phyloP scores from a whole-genome alignment of 78 protist genomes.

The Dictyostelium brefeldianum region DNA sequence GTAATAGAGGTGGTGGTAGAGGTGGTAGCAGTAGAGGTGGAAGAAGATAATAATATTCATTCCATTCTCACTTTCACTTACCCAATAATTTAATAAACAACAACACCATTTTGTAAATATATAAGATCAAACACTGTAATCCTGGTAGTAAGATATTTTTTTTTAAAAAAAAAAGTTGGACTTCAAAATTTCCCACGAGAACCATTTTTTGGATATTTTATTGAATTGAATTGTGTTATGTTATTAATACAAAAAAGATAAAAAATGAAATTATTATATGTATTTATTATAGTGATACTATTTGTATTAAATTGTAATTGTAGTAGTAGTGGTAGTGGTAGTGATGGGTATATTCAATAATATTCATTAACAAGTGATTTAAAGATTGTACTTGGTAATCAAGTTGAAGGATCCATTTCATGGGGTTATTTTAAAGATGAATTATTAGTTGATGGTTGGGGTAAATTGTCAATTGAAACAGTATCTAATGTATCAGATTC shows the following conservation, averaged over 20 bases:
- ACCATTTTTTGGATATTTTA: neutral
- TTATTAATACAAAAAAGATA: no score
- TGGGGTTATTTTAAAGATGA: slow-evolving; percentile 69
- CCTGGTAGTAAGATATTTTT: no score
- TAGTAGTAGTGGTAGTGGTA: neutral
- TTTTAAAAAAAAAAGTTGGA: no score
- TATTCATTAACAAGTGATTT: slow-evolving; percentile 22
- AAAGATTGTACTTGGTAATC: slow-evolving; percentile 31
- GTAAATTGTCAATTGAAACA: slow-evolving; percentile 60
- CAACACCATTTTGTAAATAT: neutral
- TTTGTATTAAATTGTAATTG: slow-evolving; percentile 2
- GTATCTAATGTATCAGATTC: neutral
- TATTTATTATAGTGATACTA: neutral
- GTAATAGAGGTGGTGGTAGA: neutral
- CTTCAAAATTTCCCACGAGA: no score
- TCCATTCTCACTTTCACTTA: no score
- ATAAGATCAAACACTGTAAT: neutral
- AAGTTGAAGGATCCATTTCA: slow-evolving; percentile 5
- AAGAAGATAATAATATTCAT: neutral
- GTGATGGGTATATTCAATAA: neutral
- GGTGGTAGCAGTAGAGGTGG: neutral
- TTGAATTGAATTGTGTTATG: neutral
- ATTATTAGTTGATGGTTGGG: slow-evolving; percentile 63
- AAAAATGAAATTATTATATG: neutral
- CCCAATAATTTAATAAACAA: neutral